Conservation (phyloP, 495 filamentous ascomycete genomes). For the Pseudoneurospora amorphoporcata region DNA sequence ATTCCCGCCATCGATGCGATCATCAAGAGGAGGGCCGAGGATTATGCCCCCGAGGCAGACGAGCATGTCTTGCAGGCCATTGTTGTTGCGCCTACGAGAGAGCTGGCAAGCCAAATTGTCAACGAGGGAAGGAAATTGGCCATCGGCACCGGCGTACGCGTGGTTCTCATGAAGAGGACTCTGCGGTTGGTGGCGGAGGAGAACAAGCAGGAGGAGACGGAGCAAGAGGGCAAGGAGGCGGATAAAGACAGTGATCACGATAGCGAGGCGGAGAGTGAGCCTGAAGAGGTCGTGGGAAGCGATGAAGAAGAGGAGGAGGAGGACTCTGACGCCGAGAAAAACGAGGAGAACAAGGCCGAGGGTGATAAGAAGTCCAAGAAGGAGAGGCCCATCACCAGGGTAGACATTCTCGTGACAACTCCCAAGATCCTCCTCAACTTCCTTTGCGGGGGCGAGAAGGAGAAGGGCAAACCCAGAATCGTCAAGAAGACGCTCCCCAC, state of each 20-base stretch:
- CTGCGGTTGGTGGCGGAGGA: constrained; percentile 53
- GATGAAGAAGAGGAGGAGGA: constrained; percentile 26
- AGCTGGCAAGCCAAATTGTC: constrained; percentile 83
- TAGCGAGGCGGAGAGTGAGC: constrained; percentile 3
- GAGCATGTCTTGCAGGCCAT: constrained; percentile 53
- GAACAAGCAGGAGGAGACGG: constrained; percentile 26
- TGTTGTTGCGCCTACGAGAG: constrained; percentile 83
- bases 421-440: constrained; percentile 70
- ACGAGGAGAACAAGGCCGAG: constrained; percentile 11
- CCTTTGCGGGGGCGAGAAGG: constrained; percentile 36
- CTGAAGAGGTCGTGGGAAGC: constrained; percentile 25
- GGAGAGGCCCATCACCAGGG: constrained; percentile 45
- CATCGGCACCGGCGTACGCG: constrained; percentile 64
- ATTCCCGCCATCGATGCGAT: constrained; percentile 74
- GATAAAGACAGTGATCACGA: constrained; percentile 14
- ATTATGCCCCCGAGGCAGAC: constrained; percentile 8
- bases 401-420: constrained; percentile 82
- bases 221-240: constrained; percentile 31
- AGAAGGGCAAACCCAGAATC: constrained; percentile 18
- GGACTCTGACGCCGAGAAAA: constrained; percentile 23
- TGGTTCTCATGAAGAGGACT: constrained; percentile 76
- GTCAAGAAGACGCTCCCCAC: constrained; percentile 43
- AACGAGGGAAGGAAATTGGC: constrained; percentile 82
- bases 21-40: constrained; percentile 37
- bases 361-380: constrained; percentile 6